phyloP scores from a whole-genome alignment of 176 grass and related monocot genomes.

The Alloteropsis semialata region DNA sequence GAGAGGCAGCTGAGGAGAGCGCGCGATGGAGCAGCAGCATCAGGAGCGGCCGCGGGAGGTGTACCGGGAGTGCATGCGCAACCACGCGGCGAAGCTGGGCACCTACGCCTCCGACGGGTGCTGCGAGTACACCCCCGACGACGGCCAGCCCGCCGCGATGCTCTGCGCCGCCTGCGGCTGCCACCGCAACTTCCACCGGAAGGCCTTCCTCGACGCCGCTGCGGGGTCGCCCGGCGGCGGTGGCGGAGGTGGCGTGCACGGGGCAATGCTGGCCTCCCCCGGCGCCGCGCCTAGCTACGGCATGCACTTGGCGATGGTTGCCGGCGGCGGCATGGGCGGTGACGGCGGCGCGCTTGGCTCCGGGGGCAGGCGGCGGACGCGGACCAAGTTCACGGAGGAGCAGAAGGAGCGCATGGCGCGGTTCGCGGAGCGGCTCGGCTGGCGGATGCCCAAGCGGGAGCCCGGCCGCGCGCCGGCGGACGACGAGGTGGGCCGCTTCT shows the following conservation, averaged over 20 bases:
- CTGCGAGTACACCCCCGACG: conserved; percentile 87
- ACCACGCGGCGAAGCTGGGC: conserved; percentile 89
- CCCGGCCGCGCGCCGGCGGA: conserved; percentile 48
- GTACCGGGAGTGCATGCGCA: conserved; percentile 89
- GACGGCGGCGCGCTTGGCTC: conserved; percentile 11
- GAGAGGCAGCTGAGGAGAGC: not conserved
- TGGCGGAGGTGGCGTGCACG: conserved; percentile 14
- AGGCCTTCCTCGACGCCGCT: conserved; percentile 44
- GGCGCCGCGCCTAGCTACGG: conserved; percentile 40
- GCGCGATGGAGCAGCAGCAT: conserved; percentile 42
- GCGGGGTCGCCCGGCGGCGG: conserved; percentile 1
- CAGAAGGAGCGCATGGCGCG: conserved; percentile 69
- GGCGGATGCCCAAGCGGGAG: conserved; percentile 88
- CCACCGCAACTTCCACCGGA: conserved; percentile 89
- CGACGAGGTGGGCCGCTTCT: conserved; percentile 79
- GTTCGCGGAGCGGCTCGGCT: conserved; percentile 79
- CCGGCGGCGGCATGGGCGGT: not conserved
- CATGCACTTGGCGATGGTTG: conserved; percentile 30
- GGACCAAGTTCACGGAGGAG: conserved; percentile 84
- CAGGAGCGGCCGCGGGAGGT: conserved; percentile 54
- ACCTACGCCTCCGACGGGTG: conserved; percentile 87
- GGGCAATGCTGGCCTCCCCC: conserved; percentile 26
- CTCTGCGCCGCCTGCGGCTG: conserved; percentile 78
- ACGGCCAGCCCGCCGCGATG: conserved; percentile 38
- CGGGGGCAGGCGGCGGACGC: conserved; percentile 45